Base-by-base conservation (phyloP, 116 monocot genomes). In the Papilionanthe hybrid region DNA sequence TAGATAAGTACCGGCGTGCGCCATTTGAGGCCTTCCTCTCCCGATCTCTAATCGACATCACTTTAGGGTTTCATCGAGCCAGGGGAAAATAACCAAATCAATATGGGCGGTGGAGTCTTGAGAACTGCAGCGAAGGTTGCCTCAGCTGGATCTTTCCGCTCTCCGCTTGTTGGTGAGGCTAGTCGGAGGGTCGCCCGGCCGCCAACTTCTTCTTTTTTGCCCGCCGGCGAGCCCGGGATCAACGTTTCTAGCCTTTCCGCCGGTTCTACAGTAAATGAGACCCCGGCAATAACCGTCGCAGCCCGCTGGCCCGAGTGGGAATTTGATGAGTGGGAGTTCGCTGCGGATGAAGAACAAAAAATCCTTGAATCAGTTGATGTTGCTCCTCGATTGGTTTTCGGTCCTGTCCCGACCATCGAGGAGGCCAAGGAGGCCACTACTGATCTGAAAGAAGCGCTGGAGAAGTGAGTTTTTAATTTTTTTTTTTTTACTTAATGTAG, bases 31-130 rank as follows among this genome's bases (percentile, higher is more conserved):
- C n/a, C 65, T 25, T 9, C 65, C 25, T 63, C 22, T 7, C 10
- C 65, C 8, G 9, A 23, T 8, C 22, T 65, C 65, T 22, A 25
- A 27, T 27, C 65, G 27, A 0, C 65, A 27, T 65, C 27, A 1
- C 37, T 37, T 27, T 71, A 71, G 71, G 32, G 71, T 71, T 71
- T 41, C 37, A 71, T 8, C 23, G 11, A 67, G 7, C 29, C 28
- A 67, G 7, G 41, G 30, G 37, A 71, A 71, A 32, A 41, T 10
- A 18, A 32, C 5, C 29, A 17, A 19, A 41, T 29, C 29, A 44
- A 45, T 19, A 86, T 89, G 89, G 86, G 89, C 20, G 89, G 89
- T 28, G 89, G 89, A 76, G 82, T 67, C 43, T 60, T 89, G 19
- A 69, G 82, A 72, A 82, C 84, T 42, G 86, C 84, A 20, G 83